Evolutionary conservation across 2,329 filamentous ascomycete genomes (phyloP), one percentile per base, ranked within the genome.

Genomic region (Alternaria alternata): DNA sequence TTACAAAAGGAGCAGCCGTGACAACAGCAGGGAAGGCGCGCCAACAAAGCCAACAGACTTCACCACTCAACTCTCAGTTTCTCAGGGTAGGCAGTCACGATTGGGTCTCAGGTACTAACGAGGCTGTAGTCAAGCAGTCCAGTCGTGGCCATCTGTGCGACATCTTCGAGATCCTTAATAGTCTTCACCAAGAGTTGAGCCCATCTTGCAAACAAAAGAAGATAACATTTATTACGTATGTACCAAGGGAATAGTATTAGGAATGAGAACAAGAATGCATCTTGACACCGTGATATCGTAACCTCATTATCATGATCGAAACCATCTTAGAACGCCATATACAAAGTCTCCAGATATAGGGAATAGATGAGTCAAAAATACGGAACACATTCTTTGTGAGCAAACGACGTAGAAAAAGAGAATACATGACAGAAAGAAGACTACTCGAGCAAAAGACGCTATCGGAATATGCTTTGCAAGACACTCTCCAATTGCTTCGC

Each of bases 401-500:
- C 14, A 11, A 49, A 48, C 6, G 14, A 42, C 8, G 12, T 7
- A 7, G 20, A 8, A 16, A 46, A 46, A 12, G 18, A 32, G 16
- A 57, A 36, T 14, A 28, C 34, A 16, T 42, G 41, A 51, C 30
- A 34, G 38, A 34, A 51, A 43, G 36, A 43, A 46, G 51, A 42
- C 7, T 9, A 57, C 20, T 3, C 38, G 57, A 44, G 43, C 46
- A 55, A 39, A 26, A 51, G 64, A 51, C 18, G 56, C 66, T 70
- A 71, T 57, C 62, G 64, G 59, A 78, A 75, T 44, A 78, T 65
- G 20, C 66, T 66, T 49, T 61, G 62, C 44, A 79, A 60, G 22
- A 79, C 69, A 34, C 67, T 72, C 66, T 78, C 76, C 64, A 79
- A 39, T 54, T 64, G 72, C 14, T 75, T 71, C 36, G 74, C 77